A percentile compares a stretch with the other conserved stretches of the same genome.
These are phyloP conservation scores for Phoma sp. DNA, from an alignment of 2,329 filamentous ascomycete species.

Conservation along the genomic window DNA sequence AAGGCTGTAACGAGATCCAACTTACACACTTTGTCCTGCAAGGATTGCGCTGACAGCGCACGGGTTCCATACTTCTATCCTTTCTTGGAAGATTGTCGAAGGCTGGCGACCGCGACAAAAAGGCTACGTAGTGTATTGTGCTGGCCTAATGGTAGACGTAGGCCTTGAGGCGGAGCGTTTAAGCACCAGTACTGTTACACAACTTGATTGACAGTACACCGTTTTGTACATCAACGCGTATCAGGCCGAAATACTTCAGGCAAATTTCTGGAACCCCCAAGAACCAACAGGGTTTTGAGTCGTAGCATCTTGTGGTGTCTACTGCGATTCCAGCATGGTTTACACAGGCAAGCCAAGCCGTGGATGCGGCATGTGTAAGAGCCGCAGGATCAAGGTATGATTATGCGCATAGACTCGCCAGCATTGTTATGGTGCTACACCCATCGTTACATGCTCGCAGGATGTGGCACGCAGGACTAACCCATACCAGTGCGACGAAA, in stretches of 20 bases:
- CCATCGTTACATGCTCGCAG: neutral
- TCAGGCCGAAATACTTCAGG: neutral
- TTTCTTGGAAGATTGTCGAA: slow-evolving; percentile 6
- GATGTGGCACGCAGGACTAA: slow-evolving; percentile 9
- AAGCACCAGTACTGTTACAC: slow-evolving; percentile 9
- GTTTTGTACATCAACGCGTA: slow-evolving; percentile 1
- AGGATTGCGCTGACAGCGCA: slow-evolving; percentile 12
- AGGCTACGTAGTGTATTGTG: slow-evolving; percentile 16
- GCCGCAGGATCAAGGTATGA: slow-evolving; percentile 73
- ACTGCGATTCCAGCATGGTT: slow-evolving; percentile 38
- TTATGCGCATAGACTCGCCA: neutral
- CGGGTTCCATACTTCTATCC: neutral
- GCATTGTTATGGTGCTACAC: neutral
- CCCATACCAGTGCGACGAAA: slow-evolving; percentile 42
- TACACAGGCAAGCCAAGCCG: slow-evolving; percentile 51
- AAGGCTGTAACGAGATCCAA: slow-evolving; percentile 1
- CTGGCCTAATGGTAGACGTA: slow-evolving; percentile 15
- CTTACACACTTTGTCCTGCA: slow-evolving; percentile 1
- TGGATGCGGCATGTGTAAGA: slow-evolving; percentile 77
- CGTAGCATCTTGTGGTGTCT: neutral
- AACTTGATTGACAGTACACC: slow-evolving; percentile 1
- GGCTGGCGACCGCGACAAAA: slow-evolving; percentile 5
- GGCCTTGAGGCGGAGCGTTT: slow-evolving; percentile 12
- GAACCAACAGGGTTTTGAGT: neutral
- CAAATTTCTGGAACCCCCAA: neutral